These are phyloP conservation scores for Bromus sterilis DNA, from an alignment of 176 grass and related monocot species.

Conservation along the genomic window DNA sequence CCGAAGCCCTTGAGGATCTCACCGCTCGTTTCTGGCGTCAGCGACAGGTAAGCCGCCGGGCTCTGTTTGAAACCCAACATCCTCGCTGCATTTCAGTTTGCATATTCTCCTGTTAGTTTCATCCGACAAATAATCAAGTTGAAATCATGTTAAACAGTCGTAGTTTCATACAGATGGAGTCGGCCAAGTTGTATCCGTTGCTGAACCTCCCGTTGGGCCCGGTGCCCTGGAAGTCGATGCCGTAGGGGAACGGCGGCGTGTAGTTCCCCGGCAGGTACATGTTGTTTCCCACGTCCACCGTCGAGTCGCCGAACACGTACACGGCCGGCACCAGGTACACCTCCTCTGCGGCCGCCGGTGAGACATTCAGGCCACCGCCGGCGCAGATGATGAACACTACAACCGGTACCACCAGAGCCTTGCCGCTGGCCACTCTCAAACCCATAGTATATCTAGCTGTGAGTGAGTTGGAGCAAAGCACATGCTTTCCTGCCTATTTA, in stretches of 20 bases:
- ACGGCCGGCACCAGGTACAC: slow-evolving; percentile 40
- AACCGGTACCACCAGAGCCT: neutral
- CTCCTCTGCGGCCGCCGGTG: neutral
- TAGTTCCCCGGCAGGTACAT: slow-evolving; percentile 24
- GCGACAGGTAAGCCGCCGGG: slow-evolving; percentile 47
- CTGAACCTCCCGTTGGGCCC: slow-evolving; percentile 53
- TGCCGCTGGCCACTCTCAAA: neutral
- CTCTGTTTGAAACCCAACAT: slow-evolving; percentile 51
- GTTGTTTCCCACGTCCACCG: slow-evolving; percentile 57
- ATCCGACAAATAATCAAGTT: neutral
- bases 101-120: neutral
- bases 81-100: slow-evolving; percentile 28
- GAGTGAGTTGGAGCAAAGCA: slow-evolving; percentile 1
- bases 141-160: no score
- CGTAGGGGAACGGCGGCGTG: slow-evolving; percentile 38
- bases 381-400: neutral
- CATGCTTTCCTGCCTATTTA: neutral
- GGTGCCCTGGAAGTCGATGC: slow-evolving; percentile 41
- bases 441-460: slow-evolving; percentile 4
- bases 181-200: slow-evolving; percentile 57
- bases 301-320: slow-evolving; percentile 63
- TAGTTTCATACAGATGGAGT: slow-evolving; percentile 23
- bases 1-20: slow-evolving; percentile 32
- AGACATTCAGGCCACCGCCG: neutral
- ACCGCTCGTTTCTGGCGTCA: slow-evolving; percentile 15